A percentile compares a stretch with the other conserved stretches of the same genome.
Conservation (phyloP, 345 rosid species). For the Moricandia moricandioides region DNA sequence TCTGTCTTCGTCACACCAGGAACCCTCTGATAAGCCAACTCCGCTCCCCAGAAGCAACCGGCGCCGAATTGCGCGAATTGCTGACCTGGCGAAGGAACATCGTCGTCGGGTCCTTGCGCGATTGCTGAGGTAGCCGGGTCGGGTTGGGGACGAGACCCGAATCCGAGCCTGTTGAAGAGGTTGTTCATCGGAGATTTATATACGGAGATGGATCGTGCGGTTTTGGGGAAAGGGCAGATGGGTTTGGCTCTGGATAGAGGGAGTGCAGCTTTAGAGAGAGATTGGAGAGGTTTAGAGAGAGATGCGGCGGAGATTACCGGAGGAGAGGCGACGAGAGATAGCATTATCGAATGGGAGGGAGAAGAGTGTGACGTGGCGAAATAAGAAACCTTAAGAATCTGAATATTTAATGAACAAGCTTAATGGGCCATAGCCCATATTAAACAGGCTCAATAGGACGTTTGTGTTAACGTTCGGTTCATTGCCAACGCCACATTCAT, state of each 20-base stretch:
- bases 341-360: slow-evolving; percentile 65
- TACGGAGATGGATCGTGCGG: slow-evolving; percentile 26
- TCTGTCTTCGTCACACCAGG: slow-evolving; percentile 68
- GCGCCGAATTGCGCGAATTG: slow-evolving; percentile 85
- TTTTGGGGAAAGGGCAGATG: slow-evolving; percentile 26
- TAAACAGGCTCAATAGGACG: slow-evolving; percentile 7
- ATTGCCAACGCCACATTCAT: background rate
- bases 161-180: slow-evolving; percentile 34
- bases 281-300: slow-evolving; percentile 22
- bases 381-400: background rate
- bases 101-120: slow-evolving; percentile 62
- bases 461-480: slow-evolving; percentile 17
- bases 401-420: background rate
- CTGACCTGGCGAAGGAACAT: slow-evolving; percentile 49
- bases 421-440: background rate
- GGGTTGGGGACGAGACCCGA: slow-evolving; percentile 36
- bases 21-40: slow-evolving; percentile 74
- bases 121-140: slow-evolving; percentile 39
- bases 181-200: slow-evolving; percentile 39
- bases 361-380: slow-evolving; percentile 28
- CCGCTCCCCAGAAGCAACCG: slow-evolving; percentile 96
- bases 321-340: slow-evolving; percentile 62
- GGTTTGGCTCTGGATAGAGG: slow-evolving; percentile 22
- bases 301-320: slow-evolving; percentile 46
- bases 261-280: slow-evolving; percentile 26